These are phyloP conservation scores for Haplographium delicatum DNA, from an alignment of 495 filamentous ascomycete genomes.

Conservation along the genomic window DNA sequence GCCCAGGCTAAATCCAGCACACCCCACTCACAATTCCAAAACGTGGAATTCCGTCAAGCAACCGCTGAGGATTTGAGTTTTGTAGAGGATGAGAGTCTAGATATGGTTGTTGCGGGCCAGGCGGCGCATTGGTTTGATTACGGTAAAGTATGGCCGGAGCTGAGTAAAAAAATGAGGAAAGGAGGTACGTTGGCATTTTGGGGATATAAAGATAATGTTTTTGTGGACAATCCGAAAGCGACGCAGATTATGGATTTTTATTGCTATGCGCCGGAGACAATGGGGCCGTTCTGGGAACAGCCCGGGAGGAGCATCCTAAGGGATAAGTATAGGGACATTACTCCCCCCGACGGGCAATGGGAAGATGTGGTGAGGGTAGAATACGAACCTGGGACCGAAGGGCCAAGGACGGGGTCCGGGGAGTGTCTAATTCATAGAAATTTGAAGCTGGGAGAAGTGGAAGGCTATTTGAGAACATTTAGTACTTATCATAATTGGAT, in stretches of 20 bases:
- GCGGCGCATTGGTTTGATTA: slow-evolving; percentile 65
- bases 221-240: slow-evolving; percentile 43
- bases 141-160: slow-evolving; percentile 44
- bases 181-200: slow-evolving; percentile 56
- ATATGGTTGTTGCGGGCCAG: slow-evolving; percentile 55
- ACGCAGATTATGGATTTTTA: slow-evolving; percentile 42
- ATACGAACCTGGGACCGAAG: slow-evolving; percentile 46
- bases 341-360: slow-evolving; percentile 46
- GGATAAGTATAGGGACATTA: slow-evolving; percentile 39
- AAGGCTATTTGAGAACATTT: slow-evolving; percentile 52
- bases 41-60: slow-evolving; percentile 41
- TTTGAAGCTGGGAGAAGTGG: slow-evolving; percentile 48
- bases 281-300: slow-evolving; percentile 56
- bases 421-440: slow-evolving; percentile 45
- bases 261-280: slow-evolving; percentile 41
- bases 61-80: slow-evolving; percentile 47
- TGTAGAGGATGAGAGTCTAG: slow-evolving; percentile 40
- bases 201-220: slow-evolving; percentile 58
- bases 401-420: slow-evolving; percentile 35
- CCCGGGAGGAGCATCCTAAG: slow-evolving; percentile 52
- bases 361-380: slow-evolving; percentile 44
- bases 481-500: slow-evolving; percentile 52
- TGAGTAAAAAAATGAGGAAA: slow-evolving; percentile 44
- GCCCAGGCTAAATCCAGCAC: slow-evolving; percentile 38
- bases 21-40: slow-evolving; percentile 27